A percentile compares a stretch with the other conserved stretches of the same genome.
Evolutionary conservation across 176 grass and related monocot species (phyloP).

Genomic region (Leersia perrieri): DNA sequence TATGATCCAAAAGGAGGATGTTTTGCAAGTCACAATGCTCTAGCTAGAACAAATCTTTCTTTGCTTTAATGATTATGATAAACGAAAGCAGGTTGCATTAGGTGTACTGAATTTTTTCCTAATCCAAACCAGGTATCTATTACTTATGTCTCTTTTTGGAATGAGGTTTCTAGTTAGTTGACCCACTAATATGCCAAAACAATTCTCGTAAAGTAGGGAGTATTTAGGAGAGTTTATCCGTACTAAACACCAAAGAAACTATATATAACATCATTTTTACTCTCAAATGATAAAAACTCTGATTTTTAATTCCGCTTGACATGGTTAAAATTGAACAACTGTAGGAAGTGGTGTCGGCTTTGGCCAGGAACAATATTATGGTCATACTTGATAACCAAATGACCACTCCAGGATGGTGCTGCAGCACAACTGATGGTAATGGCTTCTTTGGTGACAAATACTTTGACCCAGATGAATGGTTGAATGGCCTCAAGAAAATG

Average conservation of each 20-base stretch:
- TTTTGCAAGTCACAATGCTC: constrained; percentile 36
- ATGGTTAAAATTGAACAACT: neutral
- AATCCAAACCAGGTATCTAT: neutral
- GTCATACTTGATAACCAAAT: constrained; percentile 99
- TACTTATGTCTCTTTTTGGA: neutral
- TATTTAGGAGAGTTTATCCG: neutral
- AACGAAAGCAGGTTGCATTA: constrained; percentile 16
- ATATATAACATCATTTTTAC: neutral
- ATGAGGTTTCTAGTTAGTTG: neutral
- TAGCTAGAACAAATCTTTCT: constrained; percentile 3
- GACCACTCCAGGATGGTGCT: constrained; percentile 85
- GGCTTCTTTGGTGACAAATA: constrained; percentile 92
- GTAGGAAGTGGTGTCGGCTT: constrained; percentile 73
- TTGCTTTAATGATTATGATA: constrained; percentile 27
- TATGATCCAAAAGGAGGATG: constrained; percentile 39
- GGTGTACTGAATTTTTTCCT: constrained; percentile 27
- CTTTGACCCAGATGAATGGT: constrained; percentile 86
- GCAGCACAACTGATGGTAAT: constrained; percentile 65
- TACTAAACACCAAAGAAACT: constrained; percentile 1
- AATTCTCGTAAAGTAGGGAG: neutral
- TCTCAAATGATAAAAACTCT: neutral
- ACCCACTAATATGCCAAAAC: constrained; percentile 8
- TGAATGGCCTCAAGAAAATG: constrained; percentile 66
- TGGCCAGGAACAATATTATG: constrained; percentile 76
- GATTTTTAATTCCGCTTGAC: constrained; percentile 13